Evolutionary conservation across 2,329 filamentous ascomycete species (phyloP), one percentile per base, ranked within the genome.

Genomic region (Aureobasidium mangrovei): DNA sequence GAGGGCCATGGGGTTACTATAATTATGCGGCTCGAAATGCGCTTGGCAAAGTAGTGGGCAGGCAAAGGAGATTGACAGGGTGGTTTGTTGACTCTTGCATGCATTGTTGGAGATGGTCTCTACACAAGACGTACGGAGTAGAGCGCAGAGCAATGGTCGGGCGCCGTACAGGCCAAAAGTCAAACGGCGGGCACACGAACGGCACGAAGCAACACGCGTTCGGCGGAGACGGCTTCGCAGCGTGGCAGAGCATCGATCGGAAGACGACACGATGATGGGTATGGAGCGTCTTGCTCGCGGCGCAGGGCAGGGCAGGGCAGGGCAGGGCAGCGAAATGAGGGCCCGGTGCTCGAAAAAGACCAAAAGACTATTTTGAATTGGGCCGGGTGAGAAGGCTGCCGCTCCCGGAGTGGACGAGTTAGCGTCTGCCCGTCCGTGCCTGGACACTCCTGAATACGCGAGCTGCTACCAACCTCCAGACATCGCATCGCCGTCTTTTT

Each of bases 371-470:
- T 18, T 18, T 42, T 24, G 31, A 46, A 46, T 51, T 48, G 32
- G 26, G 41, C 41, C 41, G 41, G 41, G 31, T n/a, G 28, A 43
- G 45, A 32, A 39, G 27, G 46, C 18, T 40, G 35, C 46, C 35
- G 47, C 12, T 35, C 32, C 32, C 32, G 32, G 7, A 40, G 36
- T 39, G 12, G 5, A 7, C n/a, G 7, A 5, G 7, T 41, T 41
- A 51, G 38, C 47, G 43, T 46, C n/a, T 7, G 41, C 24, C 12
- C 27, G 31, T 9, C 36, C 28, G 36, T 40, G 35, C 46, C 36
- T 32, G 36, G 41, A 43, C 41, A 35, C 47, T 51, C 39, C 47
- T 51, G 47, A 51, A 51, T 18, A 18, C 18, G 47, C 49, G 49
- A 53, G 44, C 43, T 53, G 38, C 49, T n/a, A 24, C 31, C 43